Conservation (phyloP, 495 filamentous ascomycete species). For the Aspergillus haitiensis region DNA sequence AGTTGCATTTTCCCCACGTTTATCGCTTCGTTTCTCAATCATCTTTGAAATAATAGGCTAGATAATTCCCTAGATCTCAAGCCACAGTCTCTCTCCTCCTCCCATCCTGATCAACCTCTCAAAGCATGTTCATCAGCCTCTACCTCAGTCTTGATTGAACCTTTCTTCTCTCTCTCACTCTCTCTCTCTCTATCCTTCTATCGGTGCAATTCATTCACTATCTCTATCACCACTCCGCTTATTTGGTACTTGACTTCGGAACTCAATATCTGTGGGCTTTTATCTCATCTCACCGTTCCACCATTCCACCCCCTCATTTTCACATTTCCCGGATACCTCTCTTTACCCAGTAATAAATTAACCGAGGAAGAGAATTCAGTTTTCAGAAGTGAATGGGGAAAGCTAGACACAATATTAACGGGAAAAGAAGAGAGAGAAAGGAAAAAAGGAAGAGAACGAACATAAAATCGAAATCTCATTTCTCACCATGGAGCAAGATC, state of each 20-base stretch:
- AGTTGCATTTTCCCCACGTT: constrained; percentile 5
- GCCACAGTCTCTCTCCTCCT: neutral
- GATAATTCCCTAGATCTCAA: neutral
- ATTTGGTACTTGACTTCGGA: no score
- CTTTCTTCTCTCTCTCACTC: constrained; percentile 2
- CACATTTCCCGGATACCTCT: neutral
- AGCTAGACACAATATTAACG: neutral
- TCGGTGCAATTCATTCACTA: no score
- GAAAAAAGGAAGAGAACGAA: neutral
- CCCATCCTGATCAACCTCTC: neutral
- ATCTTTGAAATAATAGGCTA: neutral
- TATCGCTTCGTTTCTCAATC: neutral
- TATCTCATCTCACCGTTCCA: neutral
- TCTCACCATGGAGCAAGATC: constrained; percentile 43
- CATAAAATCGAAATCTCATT: neutral
- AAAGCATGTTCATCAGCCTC: neutral
- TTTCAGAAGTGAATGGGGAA: neutral
- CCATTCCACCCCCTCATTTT: neutral
- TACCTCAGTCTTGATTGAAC: neutral
- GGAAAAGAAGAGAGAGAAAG: neutral
- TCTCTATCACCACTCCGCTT: no score
- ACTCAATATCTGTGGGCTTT: neutral
- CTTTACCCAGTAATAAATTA: neutral
- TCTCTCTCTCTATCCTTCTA: neutral
- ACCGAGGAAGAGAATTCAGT: no score